These are phyloP conservation scores for Kurtzmaniella quercitrusa DNA, from an alignment of 1,139 yeast genomes.

Conservation along the genomic window DNA sequence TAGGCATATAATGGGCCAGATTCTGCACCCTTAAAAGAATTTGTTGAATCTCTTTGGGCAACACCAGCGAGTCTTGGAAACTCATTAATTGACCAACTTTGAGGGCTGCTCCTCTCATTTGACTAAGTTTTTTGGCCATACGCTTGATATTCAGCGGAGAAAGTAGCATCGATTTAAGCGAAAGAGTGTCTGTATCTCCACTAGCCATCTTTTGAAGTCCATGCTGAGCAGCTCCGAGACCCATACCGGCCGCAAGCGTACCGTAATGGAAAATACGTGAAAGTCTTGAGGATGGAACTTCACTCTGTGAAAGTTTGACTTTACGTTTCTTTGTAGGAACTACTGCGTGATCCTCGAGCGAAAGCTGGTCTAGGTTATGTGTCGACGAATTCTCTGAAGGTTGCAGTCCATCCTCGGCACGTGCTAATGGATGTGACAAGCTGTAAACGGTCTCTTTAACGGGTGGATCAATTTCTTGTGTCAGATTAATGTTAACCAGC, in stretches of 20 bases:
- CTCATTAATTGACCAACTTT: conserved; percentile 94
- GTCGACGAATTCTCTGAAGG: neutral
- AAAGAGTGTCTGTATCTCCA: conserved; percentile 38
- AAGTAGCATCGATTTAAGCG: conserved; percentile 60
- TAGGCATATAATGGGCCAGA: conserved; percentile 96
- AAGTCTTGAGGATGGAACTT: conserved; percentile 81
- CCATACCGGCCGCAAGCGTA: conserved; percentile 85
- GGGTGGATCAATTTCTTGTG: too few species aligned
- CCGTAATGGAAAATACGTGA: conserved; percentile 93
- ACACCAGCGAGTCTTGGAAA: conserved; percentile 80
- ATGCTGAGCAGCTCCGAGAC: conserved; percentile 78
- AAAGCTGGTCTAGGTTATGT: neutral
- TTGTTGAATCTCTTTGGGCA: conserved; percentile 82
- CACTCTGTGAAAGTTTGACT: conserved; percentile 55
- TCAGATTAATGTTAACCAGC: too few species aligned
- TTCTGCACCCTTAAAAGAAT: conserved; percentile 84
- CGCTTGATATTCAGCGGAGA: conserved; percentile 83
- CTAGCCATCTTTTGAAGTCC: conserved; percentile 66
- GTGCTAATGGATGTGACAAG: too few species aligned
- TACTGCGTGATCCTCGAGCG: conserved; percentile 7
- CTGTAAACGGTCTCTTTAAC: too few species aligned
- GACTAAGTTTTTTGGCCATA: conserved; percentile 79
- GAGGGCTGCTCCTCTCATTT: conserved; percentile 98
- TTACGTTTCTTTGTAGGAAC: conserved; percentile 16
- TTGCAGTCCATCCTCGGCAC: neutral